phyloP scores from a whole-genome alignment of 1,284 basidiomycete species.

The Polyporus tsugae region DNA sequence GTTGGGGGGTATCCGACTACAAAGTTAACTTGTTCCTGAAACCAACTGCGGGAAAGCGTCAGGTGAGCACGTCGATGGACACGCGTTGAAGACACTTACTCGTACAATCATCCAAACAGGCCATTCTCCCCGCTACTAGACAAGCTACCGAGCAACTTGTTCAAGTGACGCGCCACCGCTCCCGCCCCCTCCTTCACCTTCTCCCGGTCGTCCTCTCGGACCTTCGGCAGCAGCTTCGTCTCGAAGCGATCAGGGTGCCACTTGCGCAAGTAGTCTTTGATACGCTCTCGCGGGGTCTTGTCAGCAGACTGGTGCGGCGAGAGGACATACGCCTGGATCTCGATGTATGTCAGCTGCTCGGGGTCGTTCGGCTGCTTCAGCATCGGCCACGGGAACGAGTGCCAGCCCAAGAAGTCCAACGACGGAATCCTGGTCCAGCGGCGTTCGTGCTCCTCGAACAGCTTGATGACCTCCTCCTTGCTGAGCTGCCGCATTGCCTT shows the following conservation, averaged over 20 bases:
- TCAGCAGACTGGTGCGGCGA: constrained; percentile 60
- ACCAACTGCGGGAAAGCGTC: constrained; percentile 23
- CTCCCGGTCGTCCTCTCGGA: constrained; percentile 52
- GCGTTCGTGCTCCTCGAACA: constrained; percentile 64
- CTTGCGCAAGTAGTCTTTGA: constrained; percentile 64
- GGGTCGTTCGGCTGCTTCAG: constrained; percentile 59
- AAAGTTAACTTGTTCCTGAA: constrained; percentile 29
- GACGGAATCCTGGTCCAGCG: constrained; percentile 60
- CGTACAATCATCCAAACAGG: constrained; percentile 35
- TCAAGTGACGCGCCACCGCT: constrained; percentile 60
- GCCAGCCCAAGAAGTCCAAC: constrained; percentile 53
- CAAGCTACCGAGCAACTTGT: constrained; percentile 51
- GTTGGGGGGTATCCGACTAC: constrained; percentile 37
- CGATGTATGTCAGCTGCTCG: constrained; percentile 64
- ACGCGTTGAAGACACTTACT: constrained; percentile 27
- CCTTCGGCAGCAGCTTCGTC: constrained; percentile 51
- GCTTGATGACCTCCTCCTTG: constrained; percentile 59
- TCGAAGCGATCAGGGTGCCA: constrained; percentile 55
- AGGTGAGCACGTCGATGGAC: constrained; percentile 18
- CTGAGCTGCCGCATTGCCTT: constrained; percentile 55
- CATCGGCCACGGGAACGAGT: constrained; percentile 76
- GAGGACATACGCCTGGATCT: constrained; percentile 66
- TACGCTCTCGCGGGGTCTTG: constrained; percentile 62
- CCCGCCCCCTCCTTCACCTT: constrained; percentile 51
- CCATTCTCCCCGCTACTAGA: constrained; percentile 31